Conservation (phyloP, 306 rosid species). For the Corylus heterophylla region DNA sequence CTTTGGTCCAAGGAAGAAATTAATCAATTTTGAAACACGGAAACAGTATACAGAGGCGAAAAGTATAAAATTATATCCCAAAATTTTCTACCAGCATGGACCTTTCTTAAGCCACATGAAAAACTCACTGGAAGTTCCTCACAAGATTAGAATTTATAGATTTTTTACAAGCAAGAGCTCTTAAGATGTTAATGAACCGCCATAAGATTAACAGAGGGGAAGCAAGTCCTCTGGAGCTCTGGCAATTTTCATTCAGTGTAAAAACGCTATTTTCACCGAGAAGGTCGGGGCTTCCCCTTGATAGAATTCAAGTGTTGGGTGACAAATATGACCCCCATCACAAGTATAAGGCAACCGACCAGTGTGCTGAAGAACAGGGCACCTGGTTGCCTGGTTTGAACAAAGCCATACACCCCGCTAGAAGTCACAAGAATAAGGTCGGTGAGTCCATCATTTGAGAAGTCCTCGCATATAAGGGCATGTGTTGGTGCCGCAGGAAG, state of each 20-base stretch:
- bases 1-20: not conserved
- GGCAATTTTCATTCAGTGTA: conserved; percentile 17
- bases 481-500: conserved; percentile 90
- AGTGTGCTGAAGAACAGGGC: conserved; percentile 96
- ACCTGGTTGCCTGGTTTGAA: conserved; percentile 96
- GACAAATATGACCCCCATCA: conserved; percentile 90
- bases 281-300: conserved; percentile 85
- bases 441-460: conserved; percentile 91
- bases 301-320: conserved; percentile 84
- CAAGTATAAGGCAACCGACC: conserved; percentile 87
- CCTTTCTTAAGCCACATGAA: not conserved
- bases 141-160: conserved; percentile 20
- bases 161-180: conserved; percentile 23
- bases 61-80: conserved; percentile 17
- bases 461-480: conserved; percentile 75
- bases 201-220: not conserved
- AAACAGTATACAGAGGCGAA: not conserved
- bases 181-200: not conserved
- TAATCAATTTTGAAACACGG: not conserved
- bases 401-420: conserved; percentile 84
- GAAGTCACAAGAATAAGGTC: conserved; percentile 87
- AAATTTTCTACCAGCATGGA: conserved; percentile 25
- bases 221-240: not conserved
- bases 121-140: not conserved
- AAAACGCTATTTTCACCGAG: conserved; percentile 40